Evolutionary conservation across 176 grass and related monocot species (phyloP).

Genomic region (Thalia dealbata): DNA sequence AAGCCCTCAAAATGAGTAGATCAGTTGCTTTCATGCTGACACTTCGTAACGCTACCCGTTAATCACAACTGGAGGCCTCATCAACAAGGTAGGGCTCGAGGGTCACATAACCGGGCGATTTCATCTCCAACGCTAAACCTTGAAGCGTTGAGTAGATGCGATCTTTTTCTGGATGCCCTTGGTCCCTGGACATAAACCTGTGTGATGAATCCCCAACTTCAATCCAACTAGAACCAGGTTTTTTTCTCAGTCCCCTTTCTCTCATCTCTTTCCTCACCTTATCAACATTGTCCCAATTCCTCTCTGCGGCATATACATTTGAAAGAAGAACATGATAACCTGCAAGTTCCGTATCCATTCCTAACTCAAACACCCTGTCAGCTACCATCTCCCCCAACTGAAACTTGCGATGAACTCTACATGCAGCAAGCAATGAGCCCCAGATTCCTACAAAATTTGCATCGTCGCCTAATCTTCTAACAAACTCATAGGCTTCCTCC

Average conservation of each 20-base stretch:
- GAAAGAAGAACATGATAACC: constrained; percentile 64
- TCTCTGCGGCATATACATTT: constrained; percentile 50
- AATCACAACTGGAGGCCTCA: neutral
- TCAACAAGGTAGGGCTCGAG: constrained; percentile 4
- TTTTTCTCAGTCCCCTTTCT: constrained; percentile 43
- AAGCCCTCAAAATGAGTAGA: neutral
- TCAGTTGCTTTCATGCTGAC: neutral
- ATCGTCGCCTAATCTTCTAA: constrained; percentile 44
- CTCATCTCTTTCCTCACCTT: constrained; percentile 78
- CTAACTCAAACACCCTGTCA: constrained; percentile 48
- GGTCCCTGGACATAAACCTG: constrained; percentile 20
- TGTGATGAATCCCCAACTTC: constrained; percentile 32
- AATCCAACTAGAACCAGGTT: constrained; percentile 62
- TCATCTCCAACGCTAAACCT: constrained; percentile 15
- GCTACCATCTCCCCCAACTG: constrained; percentile 48
- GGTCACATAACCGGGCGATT: constrained; percentile 14
- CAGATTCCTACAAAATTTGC: constrained; percentile 67
- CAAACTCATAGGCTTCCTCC: constrained; percentile 73
- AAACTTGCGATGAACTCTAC: constrained; percentile 53
- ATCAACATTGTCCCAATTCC: constrained; percentile 66
- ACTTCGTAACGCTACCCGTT: neutral
- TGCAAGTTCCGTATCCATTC: constrained; percentile 42
- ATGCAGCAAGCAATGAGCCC: constrained; percentile 69
- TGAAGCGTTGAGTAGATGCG: constrained; percentile 25
- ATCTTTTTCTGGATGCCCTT: constrained; percentile 28